A percentile compares a stretch with the other conserved stretches of the same genome.
phyloP scores from a whole-genome alignment of 441 rosid genomes.

The Populus tomentosa region DNA sequence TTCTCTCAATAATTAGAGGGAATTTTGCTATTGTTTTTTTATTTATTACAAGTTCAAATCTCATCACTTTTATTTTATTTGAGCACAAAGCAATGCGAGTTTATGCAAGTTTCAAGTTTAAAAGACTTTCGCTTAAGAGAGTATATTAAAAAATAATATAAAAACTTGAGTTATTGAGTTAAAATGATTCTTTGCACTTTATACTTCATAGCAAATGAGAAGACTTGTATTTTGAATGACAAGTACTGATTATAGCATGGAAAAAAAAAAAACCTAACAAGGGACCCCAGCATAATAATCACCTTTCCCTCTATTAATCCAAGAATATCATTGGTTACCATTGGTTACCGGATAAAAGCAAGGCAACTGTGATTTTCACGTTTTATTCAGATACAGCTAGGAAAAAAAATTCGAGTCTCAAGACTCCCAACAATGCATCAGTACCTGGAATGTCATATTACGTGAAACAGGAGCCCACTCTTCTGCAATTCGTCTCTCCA shows the following conservation, averaged over 20 bases:
- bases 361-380: not conserved
- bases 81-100: too few species aligned
- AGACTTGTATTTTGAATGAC: not conserved
- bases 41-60: too few species aligned
- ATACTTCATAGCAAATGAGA: not conserved
- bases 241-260: not conserved
- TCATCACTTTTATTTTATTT: too few species aligned
- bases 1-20: too few species aligned
- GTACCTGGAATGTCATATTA: constrained; percentile 89
- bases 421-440: constrained; percentile 1
- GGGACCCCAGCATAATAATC: not conserved
- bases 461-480: constrained; percentile 96
- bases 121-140: fast-evolving
- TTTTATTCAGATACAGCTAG: not conserved
- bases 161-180: too few species aligned
- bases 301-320: not conserved
- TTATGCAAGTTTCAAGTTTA: fast-evolving
- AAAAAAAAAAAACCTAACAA: not conserved
- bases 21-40: too few species aligned
- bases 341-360: not conserved
- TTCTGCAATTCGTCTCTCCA: constrained; percentile 80
- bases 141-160: too few species aligned
- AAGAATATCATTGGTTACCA: not conserved
- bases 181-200: not conserved
- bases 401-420: not conserved